Evolutionary conservation across 768 basidiomycete species (phyloP).

Genomic region (Lepiota venenata): DNA sequence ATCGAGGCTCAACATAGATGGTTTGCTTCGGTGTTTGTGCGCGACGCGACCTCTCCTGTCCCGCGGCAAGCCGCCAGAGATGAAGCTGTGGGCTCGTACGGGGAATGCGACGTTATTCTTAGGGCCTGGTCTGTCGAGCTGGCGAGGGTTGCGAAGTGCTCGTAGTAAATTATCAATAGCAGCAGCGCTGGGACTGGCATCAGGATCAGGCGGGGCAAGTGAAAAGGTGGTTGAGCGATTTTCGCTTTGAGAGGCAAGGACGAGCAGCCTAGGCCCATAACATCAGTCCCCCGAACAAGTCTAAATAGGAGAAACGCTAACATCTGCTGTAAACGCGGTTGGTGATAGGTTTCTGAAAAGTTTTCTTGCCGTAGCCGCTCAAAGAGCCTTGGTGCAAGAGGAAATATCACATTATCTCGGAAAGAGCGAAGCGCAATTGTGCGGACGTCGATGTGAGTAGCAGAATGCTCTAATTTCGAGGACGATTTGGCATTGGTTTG

Average conservation of each 20-base stretch:
- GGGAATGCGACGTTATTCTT: conserved; percentile 21
- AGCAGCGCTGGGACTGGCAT: conserved; percentile 61
- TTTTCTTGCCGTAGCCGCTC: conserved; percentile 51
- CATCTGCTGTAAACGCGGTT: conserved; percentile 82
- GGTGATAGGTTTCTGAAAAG: conserved; percentile 54
- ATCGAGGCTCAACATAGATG: conserved; percentile 27
- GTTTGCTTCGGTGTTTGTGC: conserved; percentile 37
- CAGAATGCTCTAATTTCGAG: conserved; percentile 29
- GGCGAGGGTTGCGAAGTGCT: conserved; percentile 52
- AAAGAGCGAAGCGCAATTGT: conserved; percentile 77
- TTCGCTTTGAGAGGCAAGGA: conserved; percentile 69
- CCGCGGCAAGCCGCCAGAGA: conserved; percentile 69
- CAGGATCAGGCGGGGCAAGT: conserved; percentile 51
- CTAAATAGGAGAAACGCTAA: conserved; percentile 25
- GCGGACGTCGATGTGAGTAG: conserved; percentile 70
- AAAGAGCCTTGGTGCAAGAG: conserved; percentile 54
- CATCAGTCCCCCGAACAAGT: conserved; percentile 6
- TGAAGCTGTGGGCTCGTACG: conserved; percentile 59
- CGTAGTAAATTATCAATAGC: conserved; percentile 67
- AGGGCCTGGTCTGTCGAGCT: conserved; percentile 29
- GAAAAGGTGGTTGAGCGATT: conserved; percentile 56
- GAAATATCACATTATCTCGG: conserved; percentile 75
- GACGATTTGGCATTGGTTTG: conserved; percentile 43
- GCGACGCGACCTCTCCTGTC: conserved; percentile 79
- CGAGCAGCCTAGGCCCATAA: conserved; percentile 55